phyloP scores from a whole-genome alignment of 371 early-diverging fungal species.

The Synchytrium microbalum region DNA sequence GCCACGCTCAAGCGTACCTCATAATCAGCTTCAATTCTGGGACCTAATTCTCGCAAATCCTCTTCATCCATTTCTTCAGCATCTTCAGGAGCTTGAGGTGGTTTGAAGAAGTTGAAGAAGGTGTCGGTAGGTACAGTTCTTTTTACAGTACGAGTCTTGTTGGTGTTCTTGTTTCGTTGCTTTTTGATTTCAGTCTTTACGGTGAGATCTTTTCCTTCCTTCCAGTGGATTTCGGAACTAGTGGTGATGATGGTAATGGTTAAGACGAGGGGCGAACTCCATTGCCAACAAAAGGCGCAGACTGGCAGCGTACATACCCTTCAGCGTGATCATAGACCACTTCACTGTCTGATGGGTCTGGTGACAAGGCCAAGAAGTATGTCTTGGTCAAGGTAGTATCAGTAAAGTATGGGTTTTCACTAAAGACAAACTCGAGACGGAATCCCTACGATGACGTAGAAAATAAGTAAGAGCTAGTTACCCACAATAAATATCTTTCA shows the following conservation, averaged over 20 bases:
- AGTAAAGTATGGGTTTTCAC: conserved; percentile 78
- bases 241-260: too few relatives aligned
- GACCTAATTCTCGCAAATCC: conserved; percentile 47
- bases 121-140: conserved; percentile 85
- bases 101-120: conserved; percentile 92
- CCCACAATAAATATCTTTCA: not conserved
- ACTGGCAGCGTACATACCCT: conserved; percentile 30
- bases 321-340: conserved; percentile 85
- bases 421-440: conserved; percentile 85
- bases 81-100: conserved; percentile 60
- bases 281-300: not conserved
- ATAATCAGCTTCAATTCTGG: conserved; percentile 83
- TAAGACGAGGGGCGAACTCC: too few relatives aligned
- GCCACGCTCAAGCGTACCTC: conserved; percentile 44
- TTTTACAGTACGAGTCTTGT: conserved; percentile 95
- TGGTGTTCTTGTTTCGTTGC: conserved; percentile 95
- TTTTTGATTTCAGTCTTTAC: conserved; percentile 89
- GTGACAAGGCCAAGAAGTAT: conserved; percentile 63
- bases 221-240: conserved; percentile 77
- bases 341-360: conserved; percentile 28
- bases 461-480: not conserved
- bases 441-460: conserved; percentile 53
- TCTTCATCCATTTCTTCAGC: conserved; percentile 37
- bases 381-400: conserved; percentile 83
- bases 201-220: conserved; percentile 88